Base-by-base conservation (phyloP, 768 basidiomycete species). In the Boletus rubroflammeus region DNA sequence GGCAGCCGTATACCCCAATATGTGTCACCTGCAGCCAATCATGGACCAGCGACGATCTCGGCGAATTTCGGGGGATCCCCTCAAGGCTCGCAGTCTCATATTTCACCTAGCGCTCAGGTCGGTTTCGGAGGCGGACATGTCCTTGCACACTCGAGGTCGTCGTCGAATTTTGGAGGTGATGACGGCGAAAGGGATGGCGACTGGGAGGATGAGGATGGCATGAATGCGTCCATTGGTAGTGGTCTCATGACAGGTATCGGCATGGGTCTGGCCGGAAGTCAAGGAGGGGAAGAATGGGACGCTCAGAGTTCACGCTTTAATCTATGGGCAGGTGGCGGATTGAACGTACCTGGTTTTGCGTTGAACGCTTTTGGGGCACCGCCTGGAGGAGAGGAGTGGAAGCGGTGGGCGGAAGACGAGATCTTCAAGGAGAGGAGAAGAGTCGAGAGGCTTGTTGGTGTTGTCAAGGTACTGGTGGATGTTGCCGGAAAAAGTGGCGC, bases 401-500 rank as follows among this genome's bases (percentile, higher is more conserved):
- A 41, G 14, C 63, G 57, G 19, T 69, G 68, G 68, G 70, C 68
- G 5, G 61, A 64, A 17, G 41, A 57, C 28, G 68, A 69, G 78
- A 83, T 51, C 73, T 72, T 58, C 72, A 90, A 31, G 5, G 89
- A 90, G 67, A 76, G 79, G 50, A 75, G 78, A 46, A 81, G 82
- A 63, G 78, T 82, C 11, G 86, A 86, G 56, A 80, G 78, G 54
- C 75, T 90, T 29, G 79, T 82, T 0, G 68, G 73, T 42, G 72
- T 86, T 26, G 78, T 89, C 28, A 80, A 81, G 51, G 70, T 77
- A 10, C 67, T 90, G 54, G 86, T 84, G 76, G 86, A 90, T 9
- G 73, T 79, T 10, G 75, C 86, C 26, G 76, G 76, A 38, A 81
- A 71, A 56, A 64, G 83, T 11, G 43, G 48, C 3, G 44, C 11